These are phyloP conservation scores for Gliomastix tumulicola DNA, from an alignment of 2,329 filamentous ascomycete genomes.

Conservation along the genomic window DNA sequence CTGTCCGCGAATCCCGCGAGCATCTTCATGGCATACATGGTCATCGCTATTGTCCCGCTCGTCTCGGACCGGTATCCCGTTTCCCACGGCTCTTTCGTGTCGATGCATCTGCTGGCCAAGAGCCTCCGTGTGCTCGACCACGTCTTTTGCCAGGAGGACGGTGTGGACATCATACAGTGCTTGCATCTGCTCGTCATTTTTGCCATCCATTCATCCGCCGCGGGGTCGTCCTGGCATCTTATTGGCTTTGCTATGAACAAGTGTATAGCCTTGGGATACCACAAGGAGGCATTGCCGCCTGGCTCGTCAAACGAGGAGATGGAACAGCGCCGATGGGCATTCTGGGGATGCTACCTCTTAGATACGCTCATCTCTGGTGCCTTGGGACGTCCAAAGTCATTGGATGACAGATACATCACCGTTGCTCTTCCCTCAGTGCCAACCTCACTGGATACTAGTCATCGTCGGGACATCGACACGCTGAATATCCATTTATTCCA, in stretches of 20 bases:
- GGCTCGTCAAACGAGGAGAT: not conserved
- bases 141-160: slow-evolving; percentile 7
- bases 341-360: slow-evolving; percentile 6
- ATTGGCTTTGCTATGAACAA: slow-evolving; percentile 9
- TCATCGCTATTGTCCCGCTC: slow-evolving; percentile 7
- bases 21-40: slow-evolving; percentile 8
- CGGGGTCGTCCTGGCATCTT: slow-evolving; percentile 8
- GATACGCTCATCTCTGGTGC: slow-evolving; percentile 5
- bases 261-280: slow-evolving; percentile 5
- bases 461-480: too few relatives aligned
- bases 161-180: slow-evolving; percentile 8
- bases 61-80: slow-evolving; percentile 8
- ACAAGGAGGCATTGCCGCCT: slow-evolving; percentile 1
- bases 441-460: too few relatives aligned
- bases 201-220: slow-evolving; percentile 8
- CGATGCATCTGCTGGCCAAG: slow-evolving; percentile 6
- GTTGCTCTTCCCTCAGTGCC: slow-evolving; percentile 2
- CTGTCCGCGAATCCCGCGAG: slow-evolving; percentile 3
- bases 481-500: slow-evolving; percentile 4
- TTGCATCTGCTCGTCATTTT: slow-evolving; percentile 7
- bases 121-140: slow-evolving; percentile 6
- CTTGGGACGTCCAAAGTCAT: slow-evolving; percentile 4
- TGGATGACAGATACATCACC: slow-evolving; percentile 4
- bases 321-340: slow-evolving; percentile 6
- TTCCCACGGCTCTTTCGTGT: slow-evolving; percentile 7